Evolutionary conservation across 805 yeast species (phyloP), one percentile per base, ranked within the genome.

Genomic region (Starmerella potacharoeniae): DNA sequence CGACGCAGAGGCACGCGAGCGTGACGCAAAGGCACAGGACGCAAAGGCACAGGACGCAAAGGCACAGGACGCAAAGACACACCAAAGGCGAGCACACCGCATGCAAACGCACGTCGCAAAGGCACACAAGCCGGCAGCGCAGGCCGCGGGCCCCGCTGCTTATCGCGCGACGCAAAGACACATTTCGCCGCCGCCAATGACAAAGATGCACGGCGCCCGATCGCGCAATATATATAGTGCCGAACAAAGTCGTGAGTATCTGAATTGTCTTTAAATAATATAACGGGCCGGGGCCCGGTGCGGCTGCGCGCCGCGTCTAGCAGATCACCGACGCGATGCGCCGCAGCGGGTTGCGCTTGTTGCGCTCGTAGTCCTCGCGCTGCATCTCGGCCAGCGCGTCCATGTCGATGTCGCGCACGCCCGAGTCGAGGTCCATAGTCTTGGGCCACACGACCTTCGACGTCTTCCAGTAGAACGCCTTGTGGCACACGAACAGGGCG

Each of bases 391-490:
- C 74, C 57, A 80, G 69, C 45, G 72, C 64, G 33, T 81, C 84
- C 58, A 76, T 60, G 65, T 81, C 84, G 37, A 76, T 66, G 43
- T 76, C 78, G 63, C 81, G 77, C 69, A 84, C 76, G 53, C 86
- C 86, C 34, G 81, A 73, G 60, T 79, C 83, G 46, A 82, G 72
- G 63, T 82, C 86, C 60, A 81, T 71, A 42, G 78, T 80, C 30
- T 66, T 64, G 34, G 75, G 73, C 31, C 66, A 70, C 55, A 79
- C 71, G 63, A 70, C 73, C 68, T 65, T 71, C 54, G 70, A 67
- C 52, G 72, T 68, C 52, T 55, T 54, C 62, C 62, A 58, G 42
- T 69, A 69, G 65, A 14, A 59, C 29, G 56, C 9, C 55, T 62
- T 62, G 60, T 63, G 66, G 14, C 62, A 56, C 11, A 62, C 48